These are phyloP conservation scores for Aspergillus avenaceus DNA, from an alignment of 495 filamentous ascomycete species.

Conservation along the genomic window DNA sequence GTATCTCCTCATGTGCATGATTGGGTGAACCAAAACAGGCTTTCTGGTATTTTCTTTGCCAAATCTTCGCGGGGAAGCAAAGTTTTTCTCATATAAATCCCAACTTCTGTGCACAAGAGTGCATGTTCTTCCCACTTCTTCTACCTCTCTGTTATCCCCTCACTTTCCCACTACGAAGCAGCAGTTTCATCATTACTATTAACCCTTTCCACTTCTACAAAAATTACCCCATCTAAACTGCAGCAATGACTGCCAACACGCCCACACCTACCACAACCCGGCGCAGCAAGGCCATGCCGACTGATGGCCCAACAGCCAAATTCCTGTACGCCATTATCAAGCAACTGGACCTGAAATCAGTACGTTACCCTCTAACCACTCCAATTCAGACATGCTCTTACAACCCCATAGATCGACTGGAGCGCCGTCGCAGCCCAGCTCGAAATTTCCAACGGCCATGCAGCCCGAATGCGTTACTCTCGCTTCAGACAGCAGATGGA, in stretches of 20 bases:
- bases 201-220: not conserved
- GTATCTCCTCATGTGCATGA: no score
- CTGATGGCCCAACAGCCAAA: slow-evolving; percentile 44
- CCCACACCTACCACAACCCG: slow-evolving; percentile 23
- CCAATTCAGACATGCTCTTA: not conserved
- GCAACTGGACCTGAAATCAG: slow-evolving; percentile 70
- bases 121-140: slow-evolving; percentile 4
- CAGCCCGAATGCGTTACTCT: slow-evolving; percentile 75
- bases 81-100: no score
- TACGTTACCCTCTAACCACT: slow-evolving; percentile 30
- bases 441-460: slow-evolving; percentile 73
- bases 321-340: slow-evolving; percentile 75
- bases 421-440: slow-evolving; percentile 57
- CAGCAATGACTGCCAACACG: no score
- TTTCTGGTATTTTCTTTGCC: not conserved
- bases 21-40: no score
- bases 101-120: slow-evolving; percentile 2
- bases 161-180: not conserved
- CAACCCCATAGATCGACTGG: slow-evolving; percentile 67
- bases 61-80: no score
- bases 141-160: not conserved
- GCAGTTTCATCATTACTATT: not conserved
- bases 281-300: slow-evolving; percentile 44
- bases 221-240: not conserved
- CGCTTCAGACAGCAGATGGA: slow-evolving; percentile 64